Conservation (phyloP, 192 early-diverging fungal genomes). For the Podila epicladia region DNA sequence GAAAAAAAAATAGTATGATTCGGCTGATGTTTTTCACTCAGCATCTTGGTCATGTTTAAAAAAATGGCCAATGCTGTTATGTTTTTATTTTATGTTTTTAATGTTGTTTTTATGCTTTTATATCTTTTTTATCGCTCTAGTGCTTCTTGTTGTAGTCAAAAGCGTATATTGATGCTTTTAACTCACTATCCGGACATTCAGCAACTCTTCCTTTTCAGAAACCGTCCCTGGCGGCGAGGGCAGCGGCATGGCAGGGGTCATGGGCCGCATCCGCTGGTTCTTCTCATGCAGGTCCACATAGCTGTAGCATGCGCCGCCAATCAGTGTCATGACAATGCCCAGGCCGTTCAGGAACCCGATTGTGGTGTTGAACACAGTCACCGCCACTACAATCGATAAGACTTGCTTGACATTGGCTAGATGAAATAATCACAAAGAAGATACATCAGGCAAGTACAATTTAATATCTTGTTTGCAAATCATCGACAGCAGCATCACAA, state of each 20-base stretch:
- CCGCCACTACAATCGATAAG: conserved; percentile 69
- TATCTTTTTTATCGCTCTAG: not conserved
- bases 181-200: conserved; percentile 32
- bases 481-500: not conserved
- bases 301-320: conserved; percentile 67
- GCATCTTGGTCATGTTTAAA: no score
- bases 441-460: not conserved
- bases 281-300: conserved; percentile 41
- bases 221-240: conserved; percentile 23
- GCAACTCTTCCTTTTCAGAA: conserved; percentile 44
- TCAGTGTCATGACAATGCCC: conserved; percentile 69
- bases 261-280: conserved; percentile 32
- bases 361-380: conserved; percentile 66
- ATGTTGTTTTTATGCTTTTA: not conserved
- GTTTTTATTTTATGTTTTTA: not conserved
- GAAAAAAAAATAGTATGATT: not conserved
- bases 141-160: not conserved
- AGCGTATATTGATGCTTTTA: not conserved
- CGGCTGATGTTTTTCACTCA: no score
- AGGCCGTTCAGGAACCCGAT: conserved; percentile 64
- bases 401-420: conserved; percentile 81
- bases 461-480: not conserved
- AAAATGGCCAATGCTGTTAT: no score
- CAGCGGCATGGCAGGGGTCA: conserved; percentile 37
- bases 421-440: not conserved